Evolutionary conservation across 371 early-diverging fungal species (phyloP).

Genomic region (Smittium culicis): DNA sequence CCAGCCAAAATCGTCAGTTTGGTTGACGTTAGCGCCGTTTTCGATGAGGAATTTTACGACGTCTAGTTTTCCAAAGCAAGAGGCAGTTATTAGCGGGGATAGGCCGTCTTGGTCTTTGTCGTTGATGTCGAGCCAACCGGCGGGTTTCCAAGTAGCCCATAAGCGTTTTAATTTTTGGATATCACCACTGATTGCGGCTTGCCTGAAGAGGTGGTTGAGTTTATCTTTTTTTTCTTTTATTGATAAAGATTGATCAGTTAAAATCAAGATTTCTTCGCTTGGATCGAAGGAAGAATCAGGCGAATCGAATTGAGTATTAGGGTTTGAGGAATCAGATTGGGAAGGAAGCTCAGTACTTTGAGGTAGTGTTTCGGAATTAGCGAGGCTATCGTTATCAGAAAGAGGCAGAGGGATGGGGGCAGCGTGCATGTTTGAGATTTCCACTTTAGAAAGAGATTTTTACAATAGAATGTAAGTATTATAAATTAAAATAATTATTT

Average conservation of each 20-base stretch:
- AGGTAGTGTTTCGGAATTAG: no score
- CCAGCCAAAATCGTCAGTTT: conserved; percentile 80
- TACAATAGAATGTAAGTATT: no score
- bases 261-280: conserved; percentile 7
- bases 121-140: conserved; percentile 56
- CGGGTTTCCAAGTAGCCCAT: conserved; percentile 36
- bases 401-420: no score
- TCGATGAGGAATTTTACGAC: conserved; percentile 48
- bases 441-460: no score
- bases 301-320: background rate
- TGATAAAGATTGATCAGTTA: conserved; percentile 14
- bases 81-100: conserved; percentile 68
- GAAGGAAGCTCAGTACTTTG: no score
- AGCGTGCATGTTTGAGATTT: no score
- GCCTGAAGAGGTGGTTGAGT: conserved; percentile 38
- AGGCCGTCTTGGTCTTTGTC: conserved; percentile 67
- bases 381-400: no score
- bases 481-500: no score
- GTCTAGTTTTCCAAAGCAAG: conserved; percentile 69
- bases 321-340: no score
- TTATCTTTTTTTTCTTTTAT: conserved; percentile 35
- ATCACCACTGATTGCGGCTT: conserved; percentile 46
- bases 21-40: conserved; percentile 60
- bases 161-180: conserved; percentile 32
- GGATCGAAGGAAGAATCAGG: background rate